phyloP scores from a whole-genome alignment of 495 filamentous ascomycete genomes.

The Lentithecium fluviatile region DNA sequence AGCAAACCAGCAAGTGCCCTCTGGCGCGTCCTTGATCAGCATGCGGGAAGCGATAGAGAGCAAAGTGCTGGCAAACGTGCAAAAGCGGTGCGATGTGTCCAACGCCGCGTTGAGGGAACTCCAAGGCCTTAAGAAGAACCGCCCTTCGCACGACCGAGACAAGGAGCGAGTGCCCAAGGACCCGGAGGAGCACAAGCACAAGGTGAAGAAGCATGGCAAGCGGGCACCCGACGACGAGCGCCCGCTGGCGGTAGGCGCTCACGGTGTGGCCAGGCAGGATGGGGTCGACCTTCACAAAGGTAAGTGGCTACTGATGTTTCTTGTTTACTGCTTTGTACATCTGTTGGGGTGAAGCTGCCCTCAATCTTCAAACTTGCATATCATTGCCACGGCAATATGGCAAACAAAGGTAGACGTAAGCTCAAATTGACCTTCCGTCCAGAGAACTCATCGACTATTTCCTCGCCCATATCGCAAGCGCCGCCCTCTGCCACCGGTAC shows the following conservation, averaged over 20 bases:
- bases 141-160: slow-evolving; percentile 39
- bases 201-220: slow-evolving; percentile 35
- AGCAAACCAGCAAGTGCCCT: slow-evolving; percentile 28
- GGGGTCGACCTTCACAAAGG: slow-evolving; percentile 45
- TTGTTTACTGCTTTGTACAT: not conserved
- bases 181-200: slow-evolving; percentile 38
- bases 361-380: not conserved
- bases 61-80: slow-evolving; percentile 23
- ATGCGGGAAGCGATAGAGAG: slow-evolving; percentile 35
- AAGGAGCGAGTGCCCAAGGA: slow-evolving; percentile 34
- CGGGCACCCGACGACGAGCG: slow-evolving; percentile 39
- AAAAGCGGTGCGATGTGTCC: slow-evolving; percentile 33
- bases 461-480: slow-evolving; percentile 36
- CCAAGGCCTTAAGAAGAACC: slow-evolving; percentile 64
- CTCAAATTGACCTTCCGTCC: slow-evolving; percentile 9
- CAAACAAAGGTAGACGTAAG: not conserved
- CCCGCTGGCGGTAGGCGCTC: slow-evolving; percentile 44
- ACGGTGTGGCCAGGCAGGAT: slow-evolving; percentile 45
- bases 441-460: slow-evolving; percentile 35
- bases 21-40: slow-evolving; percentile 24
- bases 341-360: not conserved
- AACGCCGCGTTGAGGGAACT: slow-evolving; percentile 73
- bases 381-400: not conserved
- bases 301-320: slow-evolving; percentile 6
- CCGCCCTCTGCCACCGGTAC: slow-evolving; percentile 33